Conservation (phyloP, 768 basidiomycete species). For the Roridomyces roridus region DNA sequence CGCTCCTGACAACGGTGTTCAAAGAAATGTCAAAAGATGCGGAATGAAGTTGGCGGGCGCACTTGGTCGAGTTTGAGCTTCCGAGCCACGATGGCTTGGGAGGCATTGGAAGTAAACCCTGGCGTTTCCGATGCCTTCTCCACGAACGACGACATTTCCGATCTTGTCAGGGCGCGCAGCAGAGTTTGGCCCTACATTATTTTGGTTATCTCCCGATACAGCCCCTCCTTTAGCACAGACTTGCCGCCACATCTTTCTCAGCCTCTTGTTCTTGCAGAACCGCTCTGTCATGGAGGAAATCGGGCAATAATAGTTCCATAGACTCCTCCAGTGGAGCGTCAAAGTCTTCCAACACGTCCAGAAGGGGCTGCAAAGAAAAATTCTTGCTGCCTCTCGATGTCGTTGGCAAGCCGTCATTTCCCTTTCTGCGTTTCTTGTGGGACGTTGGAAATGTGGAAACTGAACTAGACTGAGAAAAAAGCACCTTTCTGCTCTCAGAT, state of each 20-base stretch:
- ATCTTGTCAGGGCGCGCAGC: slow-evolving; percentile 48
- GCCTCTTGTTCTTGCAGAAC: slow-evolving; percentile 27
- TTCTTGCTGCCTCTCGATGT: background rate
- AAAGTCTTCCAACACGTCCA: slow-evolving; percentile 14
- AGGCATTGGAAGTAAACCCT: slow-evolving; percentile 28
- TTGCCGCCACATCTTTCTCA: slow-evolving; percentile 28
- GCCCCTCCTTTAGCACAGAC: slow-evolving; percentile 15
- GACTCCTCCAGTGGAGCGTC: slow-evolving; percentile 38
- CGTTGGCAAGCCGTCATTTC: slow-evolving; percentile 24
- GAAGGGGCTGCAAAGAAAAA: slow-evolving; percentile 21
- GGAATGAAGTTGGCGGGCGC: slow-evolving; percentile 18
- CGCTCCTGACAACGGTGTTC: slow-evolving; percentile 37
- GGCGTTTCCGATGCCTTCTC: slow-evolving; percentile 22
- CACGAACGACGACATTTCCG: slow-evolving; percentile 45
- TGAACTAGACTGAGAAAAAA: no score
- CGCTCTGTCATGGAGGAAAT: slow-evolving; percentile 39
- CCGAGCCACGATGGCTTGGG: slow-evolving; percentile 43
- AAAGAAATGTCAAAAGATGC: background rate
- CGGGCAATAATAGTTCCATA: slow-evolving; percentile 38
- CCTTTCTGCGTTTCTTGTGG: slow-evolving; percentile 31
- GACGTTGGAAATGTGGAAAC: background rate
- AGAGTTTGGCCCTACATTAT: slow-evolving; percentile 36
- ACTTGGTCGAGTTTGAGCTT: slow-evolving; percentile 55
- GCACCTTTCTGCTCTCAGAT: no score
- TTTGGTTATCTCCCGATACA: background rate